These are phyloP conservation scores for Phlebiopsis flavidoalba DNA, from an alignment of 768 basidiomycete genomes.

Conservation along the genomic window DNA sequence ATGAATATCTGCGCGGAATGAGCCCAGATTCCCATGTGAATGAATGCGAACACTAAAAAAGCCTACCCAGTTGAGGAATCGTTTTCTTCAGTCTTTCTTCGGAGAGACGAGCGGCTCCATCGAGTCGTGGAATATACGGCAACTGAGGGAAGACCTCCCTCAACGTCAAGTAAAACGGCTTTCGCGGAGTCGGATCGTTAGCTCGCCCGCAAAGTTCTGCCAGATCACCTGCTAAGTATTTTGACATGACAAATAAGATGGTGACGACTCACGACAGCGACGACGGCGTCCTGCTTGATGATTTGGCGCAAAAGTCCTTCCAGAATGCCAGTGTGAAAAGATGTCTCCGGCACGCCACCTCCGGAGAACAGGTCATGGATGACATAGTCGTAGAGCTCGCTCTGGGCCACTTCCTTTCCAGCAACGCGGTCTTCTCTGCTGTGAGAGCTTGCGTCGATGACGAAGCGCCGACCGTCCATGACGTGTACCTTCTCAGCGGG, in stretches of 20 bases:
- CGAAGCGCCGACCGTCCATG: constrained; percentile 73
- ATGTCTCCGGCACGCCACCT: constrained; percentile 72
- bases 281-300: constrained; percentile 65
- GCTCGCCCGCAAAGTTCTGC: constrained; percentile 82
- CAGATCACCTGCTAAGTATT: background rate
- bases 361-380: constrained; percentile 95
- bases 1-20: constrained; percentile 64
- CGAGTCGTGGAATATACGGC: constrained; percentile 80
- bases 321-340: constrained; percentile 37
- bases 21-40: background rate
- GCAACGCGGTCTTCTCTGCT: constrained; percentile 22
- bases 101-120: constrained; percentile 35
- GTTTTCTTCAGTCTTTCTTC: constrained; percentile 41
- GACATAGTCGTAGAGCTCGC: constrained; percentile 55
- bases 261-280: constrained; percentile 67
- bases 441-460: constrained; percentile 17
- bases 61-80: constrained; percentile 75
- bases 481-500: constrained; percentile 60
- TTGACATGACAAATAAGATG: background rate
- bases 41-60: background rate
- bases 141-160: constrained; percentile 65
- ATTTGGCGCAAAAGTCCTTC: constrained; percentile 65
- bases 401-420: constrained; percentile 14
- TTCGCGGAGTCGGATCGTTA: constrained; percentile 57
- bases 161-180: constrained; percentile 67